Conservation (phyloP, 768 basidiomycete species). For the Infundibulicybe gibba region DNA sequence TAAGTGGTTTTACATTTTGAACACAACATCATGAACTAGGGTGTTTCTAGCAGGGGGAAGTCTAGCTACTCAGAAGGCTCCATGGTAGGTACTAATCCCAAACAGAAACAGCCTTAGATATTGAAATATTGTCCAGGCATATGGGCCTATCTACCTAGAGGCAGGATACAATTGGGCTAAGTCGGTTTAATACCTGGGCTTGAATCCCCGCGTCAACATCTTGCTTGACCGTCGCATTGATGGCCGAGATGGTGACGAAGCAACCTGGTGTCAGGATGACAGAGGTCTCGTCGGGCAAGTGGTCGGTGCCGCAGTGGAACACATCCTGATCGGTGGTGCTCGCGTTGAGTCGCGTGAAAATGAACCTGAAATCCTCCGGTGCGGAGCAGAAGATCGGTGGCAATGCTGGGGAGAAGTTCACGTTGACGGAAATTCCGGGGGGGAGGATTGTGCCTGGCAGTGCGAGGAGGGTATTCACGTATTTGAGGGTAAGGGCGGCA, state of each 20-base stretch:
- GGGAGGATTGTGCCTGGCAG: constrained; percentile 23
- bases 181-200: constrained; percentile 16
- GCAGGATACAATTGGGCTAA: constrained; percentile 14
- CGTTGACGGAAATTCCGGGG: constrained; percentile 24
- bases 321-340: constrained; percentile 22
- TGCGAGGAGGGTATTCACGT: constrained; percentile 15
- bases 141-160: neutral
- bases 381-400: constrained; percentile 15
- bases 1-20: no score
- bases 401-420: constrained; percentile 26
- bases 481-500: constrained; percentile 11
- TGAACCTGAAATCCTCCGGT: constrained; percentile 22
- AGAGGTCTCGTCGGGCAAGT: constrained; percentile 25
- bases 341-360: constrained; percentile 24
- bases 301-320: constrained; percentile 22
- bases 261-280: constrained; percentile 18
- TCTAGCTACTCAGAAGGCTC: no score
- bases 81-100: no score
- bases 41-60: no score
- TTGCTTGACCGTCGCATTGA: constrained; percentile 22
- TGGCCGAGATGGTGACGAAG: constrained; percentile 22
- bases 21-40: no score
- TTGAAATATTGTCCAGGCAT: no score
- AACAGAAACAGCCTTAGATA: no score
- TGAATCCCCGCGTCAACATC: constrained; percentile 27